Conservation (phyloP, 805 yeast genomes). For the Ogataea nonfermentans region DNA sequence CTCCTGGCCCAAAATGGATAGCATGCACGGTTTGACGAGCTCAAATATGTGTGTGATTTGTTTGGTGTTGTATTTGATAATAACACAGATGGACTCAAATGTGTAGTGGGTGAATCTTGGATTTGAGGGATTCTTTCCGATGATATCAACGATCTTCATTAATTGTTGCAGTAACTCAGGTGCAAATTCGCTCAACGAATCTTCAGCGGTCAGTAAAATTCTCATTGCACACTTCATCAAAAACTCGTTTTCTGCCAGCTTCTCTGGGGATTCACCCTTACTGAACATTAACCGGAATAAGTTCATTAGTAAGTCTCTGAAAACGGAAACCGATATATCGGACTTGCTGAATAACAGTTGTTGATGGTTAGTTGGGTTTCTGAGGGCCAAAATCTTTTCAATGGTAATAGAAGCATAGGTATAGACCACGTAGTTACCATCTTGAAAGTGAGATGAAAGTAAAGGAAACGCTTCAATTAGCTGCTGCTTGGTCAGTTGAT, state of each 20-base stretch:
- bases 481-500: conserved; percentile 87
- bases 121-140: conserved; percentile 89
- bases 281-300: conserved; percentile 65
- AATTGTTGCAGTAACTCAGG: conserved; percentile 59
- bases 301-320: conserved; percentile 58
- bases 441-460: conserved; percentile 64
- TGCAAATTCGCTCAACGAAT: conserved; percentile 48
- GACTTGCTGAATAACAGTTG: conserved; percentile 63
- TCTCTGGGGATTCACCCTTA: conserved; percentile 71
- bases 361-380: conserved; percentile 54
- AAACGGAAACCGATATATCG: conserved; percentile 64
- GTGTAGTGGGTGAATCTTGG: conserved; percentile 90
- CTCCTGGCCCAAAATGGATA: conserved; percentile 71
- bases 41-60: conserved; percentile 43
- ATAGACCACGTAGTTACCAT: conserved; percentile 74
- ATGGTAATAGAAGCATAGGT: conserved; percentile 93
- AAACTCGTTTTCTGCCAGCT: conserved; percentile 92
- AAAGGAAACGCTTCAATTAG: conserved; percentile 76
- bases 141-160: conserved; percentile 63
- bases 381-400: conserved; percentile 80
- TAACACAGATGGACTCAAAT: conserved; percentile 82
- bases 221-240: conserved; percentile 88
- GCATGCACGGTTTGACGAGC: conserved; percentile 61
- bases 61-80: conserved; percentile 50
- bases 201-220: conserved; percentile 69